Base-by-base conservation (phyloP, 2,329 filamentous ascomycete species). In the Cryoendolithus antarcticus region DNA sequence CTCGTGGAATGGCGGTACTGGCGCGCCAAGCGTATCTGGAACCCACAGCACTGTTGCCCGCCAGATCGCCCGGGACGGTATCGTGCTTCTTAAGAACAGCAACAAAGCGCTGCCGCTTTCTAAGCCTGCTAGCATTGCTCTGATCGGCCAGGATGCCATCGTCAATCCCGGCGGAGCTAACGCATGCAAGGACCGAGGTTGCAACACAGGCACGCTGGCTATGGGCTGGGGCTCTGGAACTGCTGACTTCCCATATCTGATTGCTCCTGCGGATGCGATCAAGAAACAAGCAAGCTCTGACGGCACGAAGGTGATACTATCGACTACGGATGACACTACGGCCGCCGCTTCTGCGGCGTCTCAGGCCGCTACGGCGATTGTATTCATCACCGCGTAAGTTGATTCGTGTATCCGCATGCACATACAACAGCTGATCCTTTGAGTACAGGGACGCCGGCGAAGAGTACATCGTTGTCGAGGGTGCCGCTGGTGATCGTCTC, bases 171-270 rank as follows among this genome's bases (percentile, higher is more conserved):
- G 74, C 12, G 86, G 86, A 0, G 75, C 80, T 2, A 95, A 95
- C 53, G 67, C 67, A 4, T 96, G 89, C 58, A 51, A 63, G 4
- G 86, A 94, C 56, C 76, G 86, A 33, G 80, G 74, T 35, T 95
- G 89, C 35, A 38, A 37, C 21, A 56, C 57, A 32, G 63, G 64
- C 2, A 73, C 75, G 0, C 49, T 63, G 3, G 48, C 56, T 3
- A 53, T 59, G 6, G 62, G 63, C 9, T 63, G 63, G 7, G 64
- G 64, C 0, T 59, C 55, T n/a, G 64, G 64, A 2, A 61, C 59
- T 10, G 62, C 56, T 1, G 54, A 62, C 4, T 56, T 61, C 35
- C 51, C 54, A 0, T 62, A 62, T 37, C 43, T 66, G 2, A 49
- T 66, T 4, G 44, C 59, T 1, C 64, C 64, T 2, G 52, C 65